phyloP scores from a whole-genome alignment of 257 asterid genomes.

The Rauvolfia tetraphylla region DNA sequence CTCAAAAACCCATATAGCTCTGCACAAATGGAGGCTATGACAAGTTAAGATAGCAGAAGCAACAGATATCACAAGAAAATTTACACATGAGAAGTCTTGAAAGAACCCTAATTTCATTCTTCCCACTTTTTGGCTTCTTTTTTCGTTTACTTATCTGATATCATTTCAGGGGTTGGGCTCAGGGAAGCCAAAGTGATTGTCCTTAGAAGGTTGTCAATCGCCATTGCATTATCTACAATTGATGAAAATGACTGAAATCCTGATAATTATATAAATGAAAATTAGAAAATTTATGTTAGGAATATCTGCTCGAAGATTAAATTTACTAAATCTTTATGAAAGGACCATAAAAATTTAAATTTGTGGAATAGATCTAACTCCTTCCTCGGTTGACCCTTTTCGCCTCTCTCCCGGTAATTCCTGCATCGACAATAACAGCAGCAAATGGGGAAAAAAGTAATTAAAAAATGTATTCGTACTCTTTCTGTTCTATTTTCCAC shows the following conservation, averaged over 20 bases:
- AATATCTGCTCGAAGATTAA: not conserved
- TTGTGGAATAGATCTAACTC: no score
- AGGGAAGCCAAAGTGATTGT: no score
- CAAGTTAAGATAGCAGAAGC: no score
- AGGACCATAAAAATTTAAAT: slow-evolving; percentile 6
- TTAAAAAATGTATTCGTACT: not conserved
- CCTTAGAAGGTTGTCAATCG: not conserved
- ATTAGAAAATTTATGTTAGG: not conserved
- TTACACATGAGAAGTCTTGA: not conserved
- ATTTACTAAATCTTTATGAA: not conserved
- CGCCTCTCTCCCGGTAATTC: no score
- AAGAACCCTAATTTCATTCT: no score
- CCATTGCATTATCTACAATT: not conserved
- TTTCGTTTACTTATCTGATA: no score
- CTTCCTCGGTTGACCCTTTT: no score
- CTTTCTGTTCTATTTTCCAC: not conserved
- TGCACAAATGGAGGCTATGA: no score
- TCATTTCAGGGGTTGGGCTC: no score
- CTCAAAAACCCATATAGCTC: no score
- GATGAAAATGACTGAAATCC: not conserved
- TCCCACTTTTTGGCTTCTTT: no score
- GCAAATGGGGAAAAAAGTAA: not conserved
- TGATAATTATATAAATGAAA: not conserved
- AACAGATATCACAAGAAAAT: no score
- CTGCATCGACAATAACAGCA: not conserved